phyloP scores from a whole-genome alignment of 768 basidiomycete species.

The Podaxis sp. region DNA sequence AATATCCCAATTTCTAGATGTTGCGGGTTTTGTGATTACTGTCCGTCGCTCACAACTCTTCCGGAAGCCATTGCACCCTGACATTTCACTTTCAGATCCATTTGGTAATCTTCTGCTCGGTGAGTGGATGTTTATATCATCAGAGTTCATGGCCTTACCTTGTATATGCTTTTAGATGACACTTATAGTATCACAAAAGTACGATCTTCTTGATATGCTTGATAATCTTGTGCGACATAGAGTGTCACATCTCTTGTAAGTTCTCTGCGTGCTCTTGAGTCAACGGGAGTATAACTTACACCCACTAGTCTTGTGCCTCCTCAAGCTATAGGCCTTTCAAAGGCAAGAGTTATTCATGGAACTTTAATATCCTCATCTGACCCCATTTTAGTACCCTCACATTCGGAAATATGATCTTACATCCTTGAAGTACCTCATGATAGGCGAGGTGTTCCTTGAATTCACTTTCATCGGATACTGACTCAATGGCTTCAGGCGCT shows the following conservation, averaged over 20 bases:
- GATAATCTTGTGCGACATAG: constrained; percentile 44
- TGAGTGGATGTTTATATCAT: constrained; percentile 22
- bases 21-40: constrained; percentile 52
- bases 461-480: constrained; percentile 15
- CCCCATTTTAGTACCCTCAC: constrained; percentile 37
- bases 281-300: not conserved
- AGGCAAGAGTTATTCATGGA: constrained; percentile 33
- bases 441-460: constrained; percentile 31
- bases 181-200: constrained; percentile 46
- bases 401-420: constrained; percentile 37
- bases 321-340: constrained; percentile 48
- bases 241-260: constrained; percentile 49
- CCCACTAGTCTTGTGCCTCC: constrained; percentile 44
- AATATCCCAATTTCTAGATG: constrained; percentile 19
- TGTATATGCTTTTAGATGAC: constrained; percentile 39
- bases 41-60: constrained; percentile 29
- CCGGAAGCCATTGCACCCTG: constrained; percentile 13
- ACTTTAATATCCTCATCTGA: not conserved
- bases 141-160: not conserved
- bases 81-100: constrained; percentile 44
- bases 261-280: not conserved
- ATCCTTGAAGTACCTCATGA: constrained; percentile 42
- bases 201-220: constrained; percentile 43
- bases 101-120: constrained; percentile 52
- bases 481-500: constrained; percentile 42